phyloP scores from a whole-genome alignment of 805 yeast species.

The Candida palmyrensis region DNA sequence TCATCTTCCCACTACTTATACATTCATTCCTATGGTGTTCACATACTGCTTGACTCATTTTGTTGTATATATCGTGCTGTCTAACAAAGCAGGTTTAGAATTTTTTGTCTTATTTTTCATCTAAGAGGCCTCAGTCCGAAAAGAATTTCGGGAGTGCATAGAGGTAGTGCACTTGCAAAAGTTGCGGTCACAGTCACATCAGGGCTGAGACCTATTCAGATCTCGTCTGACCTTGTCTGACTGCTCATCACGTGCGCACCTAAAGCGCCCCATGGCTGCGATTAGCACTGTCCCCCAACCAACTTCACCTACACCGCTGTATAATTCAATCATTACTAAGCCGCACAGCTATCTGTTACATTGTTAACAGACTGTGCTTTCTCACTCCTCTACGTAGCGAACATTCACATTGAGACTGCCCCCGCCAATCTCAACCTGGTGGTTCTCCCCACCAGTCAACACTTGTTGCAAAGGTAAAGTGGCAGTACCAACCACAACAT shows the following conservation, averaged over 20 bases:
- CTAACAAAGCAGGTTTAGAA: slow-evolving; percentile 6
- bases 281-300: too few species aligned
- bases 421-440: slow-evolving; percentile 27
- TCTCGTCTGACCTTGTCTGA: too few species aligned
- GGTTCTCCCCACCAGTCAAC: slow-evolving; percentile 40
- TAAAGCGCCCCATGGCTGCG: too few species aligned
- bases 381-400: too few species aligned
- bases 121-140: background rate
- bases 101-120: slow-evolving; percentile 8
- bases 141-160: slow-evolving; percentile 3
- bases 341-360: too few species aligned
- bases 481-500: slow-evolving; percentile 56
- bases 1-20: too few species aligned
- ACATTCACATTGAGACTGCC: slow-evolving; percentile 41
- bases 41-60: slow-evolving; percentile 34
- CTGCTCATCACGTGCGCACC: too few species aligned
- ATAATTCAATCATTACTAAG: too few species aligned
- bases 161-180: slow-evolving; percentile 1
- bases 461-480: slow-evolving; percentile 47
- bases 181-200: slow-evolving; percentile 1
- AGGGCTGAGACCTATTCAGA: too few species aligned
- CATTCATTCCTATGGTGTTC: too few species aligned
- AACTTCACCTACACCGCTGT: too few species aligned
- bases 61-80: slow-evolving; percentile 11
- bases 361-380: too few species aligned